Percentiles rank a stretch among this genome's conserved stretches.
Conservation (phyloP, 805 yeast genomes). For the Alloascoidea africana region DNA sequence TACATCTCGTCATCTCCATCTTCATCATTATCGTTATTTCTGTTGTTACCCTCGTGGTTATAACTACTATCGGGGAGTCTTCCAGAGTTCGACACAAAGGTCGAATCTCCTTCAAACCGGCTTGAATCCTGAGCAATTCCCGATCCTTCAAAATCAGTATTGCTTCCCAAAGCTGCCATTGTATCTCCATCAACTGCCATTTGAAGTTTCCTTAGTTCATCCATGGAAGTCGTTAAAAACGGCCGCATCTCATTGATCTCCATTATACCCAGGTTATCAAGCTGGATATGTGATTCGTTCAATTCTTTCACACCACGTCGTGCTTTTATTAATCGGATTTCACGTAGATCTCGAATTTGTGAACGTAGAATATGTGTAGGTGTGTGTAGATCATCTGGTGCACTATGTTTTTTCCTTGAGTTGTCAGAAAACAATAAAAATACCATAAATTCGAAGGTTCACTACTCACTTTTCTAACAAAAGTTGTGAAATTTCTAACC, state of each 20-base stretch:
- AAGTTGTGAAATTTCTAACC: conserved; percentile 72
- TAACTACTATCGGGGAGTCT: too few species aligned
- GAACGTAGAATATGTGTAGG: conserved; percentile 59
- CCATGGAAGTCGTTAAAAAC: conserved; percentile 69
- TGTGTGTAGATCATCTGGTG: conserved; percentile 67
- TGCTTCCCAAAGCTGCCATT: too few species aligned
- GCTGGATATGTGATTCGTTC: conserved; percentile 69
- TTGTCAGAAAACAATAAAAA: neutral
- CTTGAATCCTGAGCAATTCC: too few species aligned
- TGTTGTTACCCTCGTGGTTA: too few species aligned
- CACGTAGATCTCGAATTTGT: conserved; percentile 69
- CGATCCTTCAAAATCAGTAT: conserved; percentile 5
- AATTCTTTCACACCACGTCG: conserved; percentile 64
- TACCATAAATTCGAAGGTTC: too few species aligned
- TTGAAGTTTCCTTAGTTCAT: conserved; percentile 45
- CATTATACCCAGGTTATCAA: conserved; percentile 68
- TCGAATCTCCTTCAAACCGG: too few species aligned
- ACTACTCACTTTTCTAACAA: conserved; percentile 40
- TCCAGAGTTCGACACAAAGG: too few species aligned
- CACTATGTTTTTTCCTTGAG: conserved; percentile 20
- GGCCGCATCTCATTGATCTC: conserved; percentile 87
- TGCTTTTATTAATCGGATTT: conserved; percentile 67
- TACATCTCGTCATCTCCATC: too few species aligned
- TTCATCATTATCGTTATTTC: too few species aligned
- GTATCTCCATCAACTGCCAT: conserved; percentile 16